phyloP scores from a whole-genome alignment of 106 monocot genomes.

The Allium fistulosum region DNA sequence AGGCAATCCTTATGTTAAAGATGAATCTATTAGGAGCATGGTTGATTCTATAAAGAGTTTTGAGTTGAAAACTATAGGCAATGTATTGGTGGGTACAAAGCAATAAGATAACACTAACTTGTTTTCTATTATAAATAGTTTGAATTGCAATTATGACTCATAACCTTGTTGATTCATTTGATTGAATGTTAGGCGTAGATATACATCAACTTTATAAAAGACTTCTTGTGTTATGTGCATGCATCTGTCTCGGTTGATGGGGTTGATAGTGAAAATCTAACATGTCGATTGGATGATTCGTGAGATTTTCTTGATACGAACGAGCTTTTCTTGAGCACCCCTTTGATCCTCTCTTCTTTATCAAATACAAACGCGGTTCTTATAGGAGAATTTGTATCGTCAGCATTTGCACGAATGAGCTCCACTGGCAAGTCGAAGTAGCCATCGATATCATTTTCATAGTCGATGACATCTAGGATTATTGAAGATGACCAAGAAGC shows the following conservation, averaged over 20 bases:
- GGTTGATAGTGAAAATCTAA: slow-evolving; percentile 27
- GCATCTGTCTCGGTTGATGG: neutral
- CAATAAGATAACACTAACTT: slow-evolving; percentile 6
- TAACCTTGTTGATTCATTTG: neutral
- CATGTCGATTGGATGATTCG: slow-evolving; percentile 23
- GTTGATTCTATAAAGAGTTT: slow-evolving; percentile 26
- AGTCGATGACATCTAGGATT: slow-evolving; percentile 4
- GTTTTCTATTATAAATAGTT: slow-evolving; percentile 18
- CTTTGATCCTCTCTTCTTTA: slow-evolving; percentile 14
- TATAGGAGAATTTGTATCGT: slow-evolving; percentile 36
- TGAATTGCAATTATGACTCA: no score
- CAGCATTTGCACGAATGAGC: slow-evolving; percentile 17
- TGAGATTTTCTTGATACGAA: slow-evolving; percentile 27
- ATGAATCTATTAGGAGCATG: slow-evolving; percentile 23
- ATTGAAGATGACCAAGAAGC: slow-evolving; percentile 28
- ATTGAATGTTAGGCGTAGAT: no score
- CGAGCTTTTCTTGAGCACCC: slow-evolving; percentile 35
- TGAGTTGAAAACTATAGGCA: slow-evolving; percentile 24
- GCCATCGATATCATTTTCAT: slow-evolving; percentile 9
- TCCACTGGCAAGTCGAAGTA: slow-evolving; percentile 69
- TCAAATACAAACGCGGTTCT: slow-evolving; percentile 49
- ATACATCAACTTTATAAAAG: no score
- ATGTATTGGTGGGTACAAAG: slow-evolving; percentile 11
- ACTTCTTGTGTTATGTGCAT: no score
- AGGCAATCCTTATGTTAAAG: slow-evolving; percentile 16